These are phyloP conservation scores for Xylaria sp. DNA, from an alignment of 2,329 filamentous ascomycete species.

Conservation along the genomic window DNA sequence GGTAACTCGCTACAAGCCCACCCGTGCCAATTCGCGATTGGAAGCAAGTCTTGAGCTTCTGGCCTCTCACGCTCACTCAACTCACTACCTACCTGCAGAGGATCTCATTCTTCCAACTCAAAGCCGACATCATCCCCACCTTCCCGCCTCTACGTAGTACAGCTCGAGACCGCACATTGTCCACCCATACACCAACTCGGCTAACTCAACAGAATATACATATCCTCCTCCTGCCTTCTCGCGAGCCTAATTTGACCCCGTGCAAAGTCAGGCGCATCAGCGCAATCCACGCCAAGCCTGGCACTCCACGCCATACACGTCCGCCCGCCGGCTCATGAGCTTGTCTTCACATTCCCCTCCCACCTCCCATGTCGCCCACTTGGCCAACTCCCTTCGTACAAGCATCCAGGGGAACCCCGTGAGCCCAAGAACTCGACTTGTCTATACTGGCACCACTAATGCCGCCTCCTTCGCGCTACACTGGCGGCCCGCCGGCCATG, in stretches of 20 bases:
- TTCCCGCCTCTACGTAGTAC: neutral
- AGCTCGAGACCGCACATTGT: neutral
- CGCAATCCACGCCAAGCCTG: conserved; percentile 29
- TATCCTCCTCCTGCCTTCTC: neutral
- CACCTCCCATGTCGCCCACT: conserved; percentile 31
- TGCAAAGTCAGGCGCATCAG: conserved; percentile 30
- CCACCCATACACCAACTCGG: neutral
- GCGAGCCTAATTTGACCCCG: neutral
- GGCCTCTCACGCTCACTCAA: no score
- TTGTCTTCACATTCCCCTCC: neutral
- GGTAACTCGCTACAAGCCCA: conserved; percentile 14
- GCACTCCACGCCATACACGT: conserved; percentile 19
- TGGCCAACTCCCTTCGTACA: conserved; percentile 15
- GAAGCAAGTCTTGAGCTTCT: conserved; percentile 15
- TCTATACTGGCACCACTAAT: conserved; percentile 31
- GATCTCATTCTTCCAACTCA: neutral
- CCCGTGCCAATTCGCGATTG: conserved; percentile 29
- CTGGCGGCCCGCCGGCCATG: conserved; percentile 52
- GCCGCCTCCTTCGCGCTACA: conserved; percentile 53
- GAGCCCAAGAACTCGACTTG: conserved; percentile 8
- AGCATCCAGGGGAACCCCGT: conserved; percentile 27
- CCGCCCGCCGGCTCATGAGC: conserved; percentile 19
- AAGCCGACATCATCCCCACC: neutral
- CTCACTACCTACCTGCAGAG: no score
- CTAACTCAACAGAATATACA: neutral